Evolutionary conservation across 2,329 filamentous ascomycete species (phyloP).

Genomic region (Periglandula ipomoeae): DNA sequence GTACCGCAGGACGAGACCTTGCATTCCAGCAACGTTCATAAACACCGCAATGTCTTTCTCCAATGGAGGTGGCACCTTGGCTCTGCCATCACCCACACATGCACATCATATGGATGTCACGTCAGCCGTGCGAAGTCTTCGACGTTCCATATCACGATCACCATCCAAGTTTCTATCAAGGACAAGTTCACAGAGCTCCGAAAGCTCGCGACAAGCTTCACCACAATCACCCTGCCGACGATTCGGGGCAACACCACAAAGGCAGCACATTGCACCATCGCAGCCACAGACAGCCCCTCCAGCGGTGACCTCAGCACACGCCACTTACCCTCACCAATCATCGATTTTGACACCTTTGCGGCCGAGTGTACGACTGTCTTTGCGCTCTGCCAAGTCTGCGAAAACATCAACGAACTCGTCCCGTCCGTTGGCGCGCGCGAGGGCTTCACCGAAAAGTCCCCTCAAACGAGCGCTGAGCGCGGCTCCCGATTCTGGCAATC

Average conservation of each 20-base stretch:
- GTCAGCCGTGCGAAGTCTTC: constrained; percentile 70
- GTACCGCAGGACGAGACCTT: constrained; percentile 15
- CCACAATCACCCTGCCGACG: constrained; percentile 45
- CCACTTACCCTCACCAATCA: constrained; percentile 27
- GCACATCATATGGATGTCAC: constrained; percentile 75
- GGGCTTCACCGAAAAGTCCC: constrained; percentile 72
- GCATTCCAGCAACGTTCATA: constrained; percentile 15
- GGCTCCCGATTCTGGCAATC: constrained; percentile 63
- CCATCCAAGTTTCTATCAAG: constrained; percentile 74
- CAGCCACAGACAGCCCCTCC: constrained; percentile 27
- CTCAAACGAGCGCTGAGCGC: constrained; percentile 67
- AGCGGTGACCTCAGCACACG: constrained; percentile 19
- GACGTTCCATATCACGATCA: constrained; percentile 85
- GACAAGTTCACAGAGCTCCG: constrained; percentile 36
- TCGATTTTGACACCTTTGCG: constrained; percentile 56
- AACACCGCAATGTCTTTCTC: constrained; percentile 46
- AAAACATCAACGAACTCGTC: constrained; percentile 42
- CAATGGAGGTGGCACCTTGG: constrained; percentile 63
- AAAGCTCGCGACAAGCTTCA: constrained; percentile 35
- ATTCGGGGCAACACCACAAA: constrained; percentile 28
- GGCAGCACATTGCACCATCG: constrained; percentile 22
- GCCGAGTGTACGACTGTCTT: constrained; percentile 56
- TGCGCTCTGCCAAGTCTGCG: constrained; percentile 53
- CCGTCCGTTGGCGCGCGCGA: constrained; percentile 48
- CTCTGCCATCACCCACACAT: constrained; percentile 78